Conservation (phyloP, 164 flowering plant species). For the Malania oleifera region DNA sequence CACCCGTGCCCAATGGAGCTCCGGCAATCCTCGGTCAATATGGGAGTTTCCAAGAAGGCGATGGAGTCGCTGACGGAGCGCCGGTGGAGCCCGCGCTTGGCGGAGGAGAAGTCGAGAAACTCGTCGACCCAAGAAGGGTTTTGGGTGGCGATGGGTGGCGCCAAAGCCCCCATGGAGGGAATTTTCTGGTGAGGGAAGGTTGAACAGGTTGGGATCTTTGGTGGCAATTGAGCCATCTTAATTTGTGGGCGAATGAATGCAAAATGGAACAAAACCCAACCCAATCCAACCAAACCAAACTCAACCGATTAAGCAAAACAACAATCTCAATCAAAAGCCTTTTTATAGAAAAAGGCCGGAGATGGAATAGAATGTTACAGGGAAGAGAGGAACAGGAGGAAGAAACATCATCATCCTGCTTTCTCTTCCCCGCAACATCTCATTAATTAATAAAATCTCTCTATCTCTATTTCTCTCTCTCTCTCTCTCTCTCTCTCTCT, state of each 20-base stretch:
- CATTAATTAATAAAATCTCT: no score
- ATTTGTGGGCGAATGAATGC: neutral
- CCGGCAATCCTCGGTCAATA: conserved; percentile 31
- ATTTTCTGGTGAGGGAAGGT: conserved; percentile 43
- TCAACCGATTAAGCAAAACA: no score
- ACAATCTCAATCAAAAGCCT: neutral
- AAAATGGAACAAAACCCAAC: neutral
- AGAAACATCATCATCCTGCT: conserved; percentile 9
- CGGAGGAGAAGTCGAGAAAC: conserved; percentile 57
- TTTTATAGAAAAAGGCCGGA: neutral
- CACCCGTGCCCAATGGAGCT: conserved; percentile 10
- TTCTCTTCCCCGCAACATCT: neutral
- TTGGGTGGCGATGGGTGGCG: conserved; percentile 4
- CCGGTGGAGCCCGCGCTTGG: conserved; percentile 54
- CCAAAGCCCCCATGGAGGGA: conserved; percentile 21
- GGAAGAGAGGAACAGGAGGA: conserved; percentile 9
- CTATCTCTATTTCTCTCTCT: neutral
- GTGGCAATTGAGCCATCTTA: conserved; percentile 81
- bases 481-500: conserved; percentile 8
- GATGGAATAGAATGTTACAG: neutral
- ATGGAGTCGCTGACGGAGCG: conserved; percentile 74
- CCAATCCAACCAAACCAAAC: neutral
- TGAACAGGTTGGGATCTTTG: conserved; percentile 74
- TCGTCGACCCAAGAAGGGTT: conserved; percentile 59
- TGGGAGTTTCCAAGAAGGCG: conserved; percentile 55